These are phyloP conservation scores for Wallacemonas sp. DNA, from an alignment of 208 protist genomes.

Conservation along the genomic window DNA sequence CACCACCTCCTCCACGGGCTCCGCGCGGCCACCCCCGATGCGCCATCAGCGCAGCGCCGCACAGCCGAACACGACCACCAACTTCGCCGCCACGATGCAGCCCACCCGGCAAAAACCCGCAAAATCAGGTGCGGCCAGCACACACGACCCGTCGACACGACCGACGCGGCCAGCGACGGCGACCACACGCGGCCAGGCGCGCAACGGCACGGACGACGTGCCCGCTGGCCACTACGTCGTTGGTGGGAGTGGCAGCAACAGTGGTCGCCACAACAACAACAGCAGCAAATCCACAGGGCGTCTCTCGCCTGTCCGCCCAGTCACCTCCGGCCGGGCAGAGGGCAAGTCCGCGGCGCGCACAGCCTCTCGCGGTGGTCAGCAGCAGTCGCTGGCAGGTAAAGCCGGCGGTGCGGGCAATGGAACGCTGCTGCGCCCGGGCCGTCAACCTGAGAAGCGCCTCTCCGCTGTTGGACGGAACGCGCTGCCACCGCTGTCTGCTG, in stretches of 20 bases:
- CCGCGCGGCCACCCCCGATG: conserved; percentile 11
- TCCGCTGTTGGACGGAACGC: conserved; percentile 6
- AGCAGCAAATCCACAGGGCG: background rate
- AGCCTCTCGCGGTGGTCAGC: background rate
- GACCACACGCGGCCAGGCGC: background rate
- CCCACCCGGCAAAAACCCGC: background rate
- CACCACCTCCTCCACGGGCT: background rate
- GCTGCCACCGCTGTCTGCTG: conserved; percentile 3
- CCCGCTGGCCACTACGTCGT: conserved; percentile 7
- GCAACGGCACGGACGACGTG: background rate
- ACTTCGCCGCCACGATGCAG: conserved; percentile 9
- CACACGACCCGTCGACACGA: background rate
- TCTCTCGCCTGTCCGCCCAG: background rate
- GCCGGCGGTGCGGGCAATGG: too few relatives aligned
- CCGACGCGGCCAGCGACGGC: background rate
- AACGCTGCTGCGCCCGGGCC: background rate
- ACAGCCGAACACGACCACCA: background rate
- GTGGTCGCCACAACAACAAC: background rate
- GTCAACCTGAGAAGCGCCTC: conserved; percentile 1
- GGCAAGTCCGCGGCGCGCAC: background rate
- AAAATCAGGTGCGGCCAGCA: background rate
- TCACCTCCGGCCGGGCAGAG: background rate
- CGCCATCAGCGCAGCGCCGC: background rate
- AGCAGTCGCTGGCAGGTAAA: background rate
- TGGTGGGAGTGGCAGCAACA: background rate